These are phyloP conservation scores for Penicillium sp. DNA, from an alignment of 2,329 filamentous ascomycete species.

Conservation along the genomic window DNA sequence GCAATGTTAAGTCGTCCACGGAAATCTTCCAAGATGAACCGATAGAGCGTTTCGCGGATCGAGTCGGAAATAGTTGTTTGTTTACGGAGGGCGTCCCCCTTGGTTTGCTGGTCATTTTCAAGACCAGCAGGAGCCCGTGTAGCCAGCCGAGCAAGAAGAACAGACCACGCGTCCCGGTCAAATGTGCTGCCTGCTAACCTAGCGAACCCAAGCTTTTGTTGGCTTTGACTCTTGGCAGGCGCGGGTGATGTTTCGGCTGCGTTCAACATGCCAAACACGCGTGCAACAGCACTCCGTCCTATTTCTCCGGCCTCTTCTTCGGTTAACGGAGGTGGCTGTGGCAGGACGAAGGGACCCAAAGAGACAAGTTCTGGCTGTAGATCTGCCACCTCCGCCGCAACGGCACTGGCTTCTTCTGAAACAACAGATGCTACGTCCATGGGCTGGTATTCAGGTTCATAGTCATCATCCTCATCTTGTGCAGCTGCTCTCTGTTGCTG, in stretches of 20 bases:
- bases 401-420: conserved; percentile 60
- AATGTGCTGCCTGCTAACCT: conserved; percentile 80
- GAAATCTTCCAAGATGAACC: conserved; percentile 89
- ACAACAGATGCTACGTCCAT: conserved; percentile 52
- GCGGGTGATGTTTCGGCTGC: conserved; percentile 65
- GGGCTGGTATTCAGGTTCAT: conserved; percentile 81
- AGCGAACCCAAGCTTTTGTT: conserved; percentile 70
- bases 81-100: conserved; percentile 26
- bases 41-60: conserved; percentile 77
- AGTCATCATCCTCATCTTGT: conserved; percentile 79
- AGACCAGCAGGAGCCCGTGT: conserved; percentile 73
- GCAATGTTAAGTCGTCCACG: conserved; percentile 83
- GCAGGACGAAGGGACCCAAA: conserved; percentile 75
- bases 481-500: conserved; percentile 28
- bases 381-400: conserved; percentile 72
- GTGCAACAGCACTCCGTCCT: conserved; percentile 69
- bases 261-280: conserved; percentile 75
- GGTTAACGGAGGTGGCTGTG: conserved; percentile 71
- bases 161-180: conserved; percentile 87
- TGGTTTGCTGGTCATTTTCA: conserved; percentile 46
- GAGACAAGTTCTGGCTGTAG: conserved; percentile 58
- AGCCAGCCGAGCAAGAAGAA: conserved; percentile 78
- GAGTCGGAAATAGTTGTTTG: conserved; percentile 52
- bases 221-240: conserved; percentile 49
- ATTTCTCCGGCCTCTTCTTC: conserved; percentile 69